Conservation (phyloP, 2,329 filamentous ascomycete species). For the Claviceps arundinis region DNA sequence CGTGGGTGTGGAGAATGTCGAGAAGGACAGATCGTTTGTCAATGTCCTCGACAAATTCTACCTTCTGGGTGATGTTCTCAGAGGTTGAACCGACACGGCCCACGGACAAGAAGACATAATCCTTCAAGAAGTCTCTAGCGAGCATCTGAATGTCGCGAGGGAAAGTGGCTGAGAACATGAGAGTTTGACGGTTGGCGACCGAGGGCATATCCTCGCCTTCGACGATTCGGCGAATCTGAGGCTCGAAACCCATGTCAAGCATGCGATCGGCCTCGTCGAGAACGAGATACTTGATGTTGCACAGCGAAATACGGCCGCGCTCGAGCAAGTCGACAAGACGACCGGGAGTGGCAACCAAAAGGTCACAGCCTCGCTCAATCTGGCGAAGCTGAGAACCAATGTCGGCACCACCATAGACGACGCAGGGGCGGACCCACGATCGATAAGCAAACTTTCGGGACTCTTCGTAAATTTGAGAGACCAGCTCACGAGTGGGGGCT, state of each 20-base stretch:
- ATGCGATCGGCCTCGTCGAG: slow-evolving; percentile 99
- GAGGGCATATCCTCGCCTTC: slow-evolving; percentile 96
- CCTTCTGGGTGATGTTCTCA: slow-evolving; percentile 99
- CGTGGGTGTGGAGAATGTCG: slow-evolving; percentile 93
- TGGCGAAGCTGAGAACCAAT: slow-evolving; percentile 96
- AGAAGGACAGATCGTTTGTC: slow-evolving; percentile 98
- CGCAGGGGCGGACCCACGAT: slow-evolving; percentile 95
- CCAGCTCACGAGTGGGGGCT: slow-evolving; percentile 92
- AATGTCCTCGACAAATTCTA: slow-evolving; percentile 91
- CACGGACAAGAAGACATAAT: slow-evolving; percentile 97
- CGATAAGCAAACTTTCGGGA: slow-evolving; percentile 96
- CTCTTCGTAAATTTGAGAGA: slow-evolving; percentile 97
- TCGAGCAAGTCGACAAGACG: slow-evolving; percentile 97
- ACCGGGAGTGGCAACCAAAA: slow-evolving; percentile 92
- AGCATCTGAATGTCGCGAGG: slow-evolving; percentile 99
- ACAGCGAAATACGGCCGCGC: slow-evolving; percentile 91
- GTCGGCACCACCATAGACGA: slow-evolving; percentile 97
- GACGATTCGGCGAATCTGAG: slow-evolving; percentile 96
- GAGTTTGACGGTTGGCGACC: slow-evolving; percentile 76
- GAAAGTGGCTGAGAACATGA: slow-evolving; percentile 99
- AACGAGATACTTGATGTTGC: slow-evolving; percentile 98
- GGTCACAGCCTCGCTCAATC: slow-evolving; percentile 93
- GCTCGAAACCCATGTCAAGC: slow-evolving; percentile 99
- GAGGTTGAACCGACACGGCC: slow-evolving; percentile 97
- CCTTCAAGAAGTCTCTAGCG: slow-evolving; percentile 94